Evolutionary conservation across 2,329 filamentous ascomycete genomes (phyloP), one percentile per base, ranked within the genome.

Genomic region (Aspergillus piperis): DNA sequence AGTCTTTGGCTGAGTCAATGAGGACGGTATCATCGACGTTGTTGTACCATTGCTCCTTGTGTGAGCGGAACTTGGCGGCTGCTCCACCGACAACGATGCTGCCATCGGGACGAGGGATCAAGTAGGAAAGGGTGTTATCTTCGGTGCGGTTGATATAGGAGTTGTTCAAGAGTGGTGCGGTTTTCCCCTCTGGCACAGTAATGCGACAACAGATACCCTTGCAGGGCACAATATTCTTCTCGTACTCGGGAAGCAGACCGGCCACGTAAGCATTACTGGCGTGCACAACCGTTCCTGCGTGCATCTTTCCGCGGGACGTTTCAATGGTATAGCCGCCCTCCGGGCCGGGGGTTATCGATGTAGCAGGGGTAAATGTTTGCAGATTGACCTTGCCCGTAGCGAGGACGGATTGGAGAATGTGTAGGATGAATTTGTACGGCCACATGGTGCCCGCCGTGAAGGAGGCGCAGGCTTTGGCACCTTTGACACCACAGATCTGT

Each of bases 191-290:
- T 0, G 69, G 66, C 0, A 68, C 61, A 4, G 62, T 58, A n/a
- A 77, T 70, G 8, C 73, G 73, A 1, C 70, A 71, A 58, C 74
- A 75, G 8, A 76, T 66, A 0, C 90, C 92, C 15, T 89, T 83
- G 13, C 89, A 87, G 0, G 93, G 92, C 1, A 92, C 86, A 60
- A 96, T 89, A 5, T 92, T 80, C 62, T 88, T 85, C 1, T 84
- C 80, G 66, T 95, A 88, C 36, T 79, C 72, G 0, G 90, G 90
- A 1, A 95, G 77, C 2, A 96, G 81, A 60, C 88, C 84, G 2
- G 90, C 90, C 0, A 91, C 92, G 73, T 96, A 95, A 3, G 82
- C 92, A 69, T 96, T 96, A 0, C 90, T 93, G 3, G 91, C 89
- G n/a, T 96, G 83, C 13, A 96, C 82, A 13, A 96, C 85, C 30